phyloP scores from a whole-genome alignment of 148 eudicot genomes.

The Chenopodium album region DNA sequence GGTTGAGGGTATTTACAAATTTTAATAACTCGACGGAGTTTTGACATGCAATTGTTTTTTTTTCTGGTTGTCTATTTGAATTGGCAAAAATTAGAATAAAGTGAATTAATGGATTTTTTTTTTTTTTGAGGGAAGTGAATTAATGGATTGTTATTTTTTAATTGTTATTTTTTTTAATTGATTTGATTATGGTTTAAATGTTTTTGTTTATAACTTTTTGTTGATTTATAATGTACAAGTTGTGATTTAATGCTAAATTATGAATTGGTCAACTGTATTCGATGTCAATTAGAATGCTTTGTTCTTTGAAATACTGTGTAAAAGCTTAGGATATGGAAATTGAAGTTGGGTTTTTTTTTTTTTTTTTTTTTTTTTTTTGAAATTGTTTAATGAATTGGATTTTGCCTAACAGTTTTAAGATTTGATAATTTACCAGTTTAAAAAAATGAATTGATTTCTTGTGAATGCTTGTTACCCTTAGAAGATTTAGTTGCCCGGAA shows the following conservation, averaged over 20 bases:
- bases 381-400: neutral
- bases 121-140: no score
- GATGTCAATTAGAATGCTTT: neutral
- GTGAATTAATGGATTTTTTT: neutral
- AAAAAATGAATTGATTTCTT: neutral
- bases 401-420: neutral
- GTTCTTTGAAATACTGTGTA: neutral
- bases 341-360: no score
- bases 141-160: neutral
- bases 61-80: neutral
- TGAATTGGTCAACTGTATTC: neutral
- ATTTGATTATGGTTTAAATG: neutral
- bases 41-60: conserved; percentile 17
- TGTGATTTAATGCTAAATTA: neutral
- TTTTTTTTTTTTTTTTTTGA: neutral
- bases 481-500: neutral
- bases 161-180: neutral
- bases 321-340: neutral
- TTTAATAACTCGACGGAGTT: neutral
- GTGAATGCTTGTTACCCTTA: neutral
- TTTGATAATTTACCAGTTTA: neutral
- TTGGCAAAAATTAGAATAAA: neutral
- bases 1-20: neutral
- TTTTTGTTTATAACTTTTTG: neutral
- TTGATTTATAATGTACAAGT: neutral